These are phyloP conservation scores for Xerocomellus amylosporus DNA, from an alignment of 768 basidiomycete genomes.

Conservation along the genomic window DNA sequence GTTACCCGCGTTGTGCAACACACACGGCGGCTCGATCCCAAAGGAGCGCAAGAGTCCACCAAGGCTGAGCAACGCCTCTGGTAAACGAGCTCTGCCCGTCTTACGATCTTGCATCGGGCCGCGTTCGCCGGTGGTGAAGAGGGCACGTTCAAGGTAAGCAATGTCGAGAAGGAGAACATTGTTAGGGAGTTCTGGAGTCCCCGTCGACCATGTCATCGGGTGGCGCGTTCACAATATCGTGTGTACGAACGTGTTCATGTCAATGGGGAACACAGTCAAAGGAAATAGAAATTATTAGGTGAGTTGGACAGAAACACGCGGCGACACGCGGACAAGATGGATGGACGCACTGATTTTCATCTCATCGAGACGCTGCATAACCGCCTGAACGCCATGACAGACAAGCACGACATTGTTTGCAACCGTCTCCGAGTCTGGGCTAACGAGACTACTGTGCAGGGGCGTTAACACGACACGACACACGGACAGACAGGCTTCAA, in stretches of 20 bases:
- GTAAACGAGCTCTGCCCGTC: conserved; percentile 49
- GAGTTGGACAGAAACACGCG: not conserved
- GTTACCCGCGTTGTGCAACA: conserved; percentile 75
- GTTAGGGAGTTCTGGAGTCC: conserved; percentile 58
- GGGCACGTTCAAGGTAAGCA: conserved; percentile 56
- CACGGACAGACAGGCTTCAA: not conserved
- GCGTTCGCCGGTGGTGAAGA: conserved; percentile 58
- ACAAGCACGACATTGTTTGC: conserved; percentile 72
- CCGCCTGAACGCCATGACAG: conserved; percentile 53
- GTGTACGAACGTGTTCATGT: not conserved
- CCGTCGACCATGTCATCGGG: not conserved
- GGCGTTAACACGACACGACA: not conserved
- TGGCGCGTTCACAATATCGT: too few species aligned
- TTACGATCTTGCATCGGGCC: conserved; percentile 60
- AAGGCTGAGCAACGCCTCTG: conserved; percentile 59
- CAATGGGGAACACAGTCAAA: not conserved
- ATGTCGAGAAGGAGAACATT: conserved; percentile 72
- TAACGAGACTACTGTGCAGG: conserved; percentile 57
- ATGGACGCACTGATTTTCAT: conserved; percentile 71
- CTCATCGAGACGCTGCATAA: conserved; percentile 65
- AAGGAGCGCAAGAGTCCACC: conserved; percentile 62
- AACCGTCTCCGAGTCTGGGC: conserved; percentile 72
- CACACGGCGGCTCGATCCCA: conserved; percentile 36
- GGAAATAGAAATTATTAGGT: not conserved
- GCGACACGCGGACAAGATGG: not conserved